Evolutionary conservation across 139 green algal genomes (phyloP).

Genomic region (Deuterostichococcus epilithicus): DNA sequence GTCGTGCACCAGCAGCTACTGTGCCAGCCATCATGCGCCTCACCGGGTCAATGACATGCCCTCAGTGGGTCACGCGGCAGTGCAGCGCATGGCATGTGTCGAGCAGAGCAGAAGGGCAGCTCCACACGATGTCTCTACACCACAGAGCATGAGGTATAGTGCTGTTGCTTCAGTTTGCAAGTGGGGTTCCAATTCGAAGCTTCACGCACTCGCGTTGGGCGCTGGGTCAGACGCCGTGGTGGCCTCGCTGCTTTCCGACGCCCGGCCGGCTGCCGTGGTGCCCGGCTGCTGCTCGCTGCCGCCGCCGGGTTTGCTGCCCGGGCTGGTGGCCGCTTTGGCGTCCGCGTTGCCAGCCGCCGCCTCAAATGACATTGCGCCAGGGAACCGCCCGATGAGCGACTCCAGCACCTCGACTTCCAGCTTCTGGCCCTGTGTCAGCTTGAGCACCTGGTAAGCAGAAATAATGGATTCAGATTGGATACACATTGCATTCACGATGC

Average conservation of each 20-base stretch:
- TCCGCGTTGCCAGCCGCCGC: not conserved
- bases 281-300: not conserved
- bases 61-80: too few relatives aligned
- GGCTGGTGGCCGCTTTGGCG: not conserved
- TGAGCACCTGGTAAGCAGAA: constrained; percentile 37
- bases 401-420: constrained; percentile 40
- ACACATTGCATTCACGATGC: not conserved
- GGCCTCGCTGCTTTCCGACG: too few relatives aligned
- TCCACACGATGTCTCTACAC: too few relatives aligned
- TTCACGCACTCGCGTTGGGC: not conserved
- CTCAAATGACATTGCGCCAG: constrained; percentile 6
- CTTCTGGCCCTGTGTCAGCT: constrained; percentile 38
- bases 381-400: constrained; percentile 35
- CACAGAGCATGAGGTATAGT: too few relatives aligned
- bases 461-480: not conserved
- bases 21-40: too few relatives aligned
- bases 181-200: too few relatives aligned
- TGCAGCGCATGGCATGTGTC: too few relatives aligned
- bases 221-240: not conserved
- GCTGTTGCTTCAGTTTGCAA: too few relatives aligned
- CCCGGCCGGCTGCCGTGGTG: too few relatives aligned
- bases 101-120: too few relatives aligned
- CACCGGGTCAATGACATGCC: too few relatives aligned
- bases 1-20: too few relatives aligned
- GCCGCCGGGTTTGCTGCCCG: not conserved